Evolutionary conservation across 768 basidiomycete species (phyloP).

Genomic region (Lactifluus rugatus): DNA sequence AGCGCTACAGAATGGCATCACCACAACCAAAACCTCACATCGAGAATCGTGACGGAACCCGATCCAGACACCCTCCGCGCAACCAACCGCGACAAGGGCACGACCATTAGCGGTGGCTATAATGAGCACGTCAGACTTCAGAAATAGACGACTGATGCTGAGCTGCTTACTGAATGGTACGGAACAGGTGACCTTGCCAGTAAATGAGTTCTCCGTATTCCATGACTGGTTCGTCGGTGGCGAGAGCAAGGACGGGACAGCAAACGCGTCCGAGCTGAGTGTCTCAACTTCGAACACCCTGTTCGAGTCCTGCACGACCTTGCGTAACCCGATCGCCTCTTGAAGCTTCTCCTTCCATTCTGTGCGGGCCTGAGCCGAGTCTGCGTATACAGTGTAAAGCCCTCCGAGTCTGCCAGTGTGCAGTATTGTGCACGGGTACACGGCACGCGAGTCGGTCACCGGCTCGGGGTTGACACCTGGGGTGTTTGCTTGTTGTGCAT

Average conservation of each 20-base stretch:
- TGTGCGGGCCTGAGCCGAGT: slow-evolving; percentile 57
- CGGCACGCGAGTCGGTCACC: slow-evolving; percentile 56
- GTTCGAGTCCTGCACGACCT: slow-evolving; percentile 84
- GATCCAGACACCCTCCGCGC: slow-evolving; percentile 94
- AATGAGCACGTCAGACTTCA: background rate
- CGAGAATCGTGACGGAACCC: slow-evolving; percentile 82
- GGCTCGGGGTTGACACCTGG: slow-evolving; percentile 31
- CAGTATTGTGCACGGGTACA: slow-evolving; percentile 82
- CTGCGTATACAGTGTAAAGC: slow-evolving; percentile 79
- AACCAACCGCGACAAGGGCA: slow-evolving; percentile 84
- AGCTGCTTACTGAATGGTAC: slow-evolving; percentile 71
- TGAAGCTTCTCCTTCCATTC: slow-evolving; percentile 90
- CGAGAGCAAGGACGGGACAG: slow-evolving; percentile 55
- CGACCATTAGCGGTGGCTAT: slow-evolving; percentile 76
- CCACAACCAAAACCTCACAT: slow-evolving; percentile 39
- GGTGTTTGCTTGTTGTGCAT: slow-evolving; percentile 21
- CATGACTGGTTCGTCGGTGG: slow-evolving; percentile 38
- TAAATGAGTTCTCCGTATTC: slow-evolving; percentile 60
- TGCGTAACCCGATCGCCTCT: slow-evolving; percentile 77
- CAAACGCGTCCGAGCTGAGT: slow-evolving; percentile 80
- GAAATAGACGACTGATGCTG: slow-evolving; percentile 3
- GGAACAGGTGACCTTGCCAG: slow-evolving; percentile 87
- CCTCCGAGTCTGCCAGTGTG: slow-evolving; percentile 87
- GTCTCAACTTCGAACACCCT: slow-evolving; percentile 92
- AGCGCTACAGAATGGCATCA: background rate